Evolutionary conservation across 2,329 filamentous ascomycete genomes (phyloP).

Genomic region (Pyricularia pennisetigena): DNA sequence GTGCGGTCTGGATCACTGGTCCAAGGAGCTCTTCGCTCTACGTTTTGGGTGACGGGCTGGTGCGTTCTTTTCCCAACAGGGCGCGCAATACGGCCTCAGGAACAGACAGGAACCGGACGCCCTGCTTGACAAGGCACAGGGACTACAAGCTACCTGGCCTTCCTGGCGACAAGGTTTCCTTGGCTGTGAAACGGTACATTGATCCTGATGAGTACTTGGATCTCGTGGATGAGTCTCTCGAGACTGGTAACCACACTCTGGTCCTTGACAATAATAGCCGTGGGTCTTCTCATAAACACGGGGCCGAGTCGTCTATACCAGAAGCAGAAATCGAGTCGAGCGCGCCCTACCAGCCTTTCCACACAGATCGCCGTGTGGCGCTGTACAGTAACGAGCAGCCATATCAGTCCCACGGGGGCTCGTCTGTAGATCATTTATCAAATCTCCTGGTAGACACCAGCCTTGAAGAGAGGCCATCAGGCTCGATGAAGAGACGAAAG

Average conservation of each 20-base stretch:
- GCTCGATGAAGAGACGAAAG: slow-evolving; percentile 14
- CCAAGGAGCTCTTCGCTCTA: slow-evolving; percentile 54
- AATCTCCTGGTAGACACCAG: slow-evolving; percentile 28
- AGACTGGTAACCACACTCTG: slow-evolving; percentile 44
- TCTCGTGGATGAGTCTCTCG: slow-evolving; percentile 41
- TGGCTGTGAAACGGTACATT: slow-evolving; percentile 44
- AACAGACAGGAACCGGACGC: slow-evolving; percentile 38
- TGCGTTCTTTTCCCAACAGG: slow-evolving; percentile 56
- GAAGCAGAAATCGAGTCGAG: slow-evolving; percentile 91
- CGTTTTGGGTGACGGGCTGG: slow-evolving; percentile 53
- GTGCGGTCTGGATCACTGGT: slow-evolving; percentile 56
- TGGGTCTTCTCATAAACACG: slow-evolving; percentile 21
- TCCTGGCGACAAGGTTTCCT: slow-evolving; percentile 48
- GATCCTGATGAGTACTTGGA: slow-evolving; percentile 48
- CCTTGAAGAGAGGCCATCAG: slow-evolving; percentile 26
- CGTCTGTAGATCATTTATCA: slow-evolving; percentile 22
- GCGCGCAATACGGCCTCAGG: slow-evolving; percentile 43
- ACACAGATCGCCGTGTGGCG: slow-evolving; percentile 78
- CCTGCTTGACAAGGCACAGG: slow-evolving; percentile 47
- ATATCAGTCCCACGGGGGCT: slow-evolving; percentile 10
- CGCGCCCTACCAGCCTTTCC: slow-evolving; percentile 90
- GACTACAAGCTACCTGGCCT: slow-evolving; percentile 59
- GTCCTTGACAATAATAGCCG: slow-evolving; percentile 32
- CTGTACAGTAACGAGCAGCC: slow-evolving; percentile 51
- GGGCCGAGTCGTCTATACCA: slow-evolving; percentile 53